Evolutionary conservation across 192 early-diverging fungal genomes (phyloP), one percentile per base, ranked within the genome.

Genomic region (Dissophora globulifera): DNA sequence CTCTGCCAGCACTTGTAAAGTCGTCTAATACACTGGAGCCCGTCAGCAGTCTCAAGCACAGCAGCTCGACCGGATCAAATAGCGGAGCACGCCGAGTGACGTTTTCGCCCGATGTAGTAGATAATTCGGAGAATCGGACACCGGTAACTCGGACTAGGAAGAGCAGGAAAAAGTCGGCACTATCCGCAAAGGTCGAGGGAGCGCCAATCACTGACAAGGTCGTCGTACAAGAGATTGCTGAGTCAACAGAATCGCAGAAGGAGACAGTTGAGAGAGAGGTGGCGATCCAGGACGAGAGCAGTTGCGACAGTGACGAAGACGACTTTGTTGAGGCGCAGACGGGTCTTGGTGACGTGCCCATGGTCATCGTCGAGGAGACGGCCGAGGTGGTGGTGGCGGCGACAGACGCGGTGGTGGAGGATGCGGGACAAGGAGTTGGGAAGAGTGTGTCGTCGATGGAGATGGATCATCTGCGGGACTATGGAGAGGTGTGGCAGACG

Each of bases 31-130:
- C 23, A 8, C 40, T 43, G 35, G 55, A 31, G 47, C 29, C 30
- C 6, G 4, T n/a, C 30, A 61, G 51, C 50, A 30, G 47, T 15
- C 43, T 48, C 12, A 57, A 57, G 12, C 42, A 49, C 45, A 70
- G 32, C 33, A 15, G 26, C 6, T 55, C 50, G 4, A 41, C 13
- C 27, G 33, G 25, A 5, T 53, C 42, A 12, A n/a, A 29, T 16
- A 27, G 55, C 20, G 50, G 48, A 13, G 16, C 29, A 7, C 69
- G 69, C 15, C 52, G 48, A 6, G 69, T 71, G 0, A 71, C 59
- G 1, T 71, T 71, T 30, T 71, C 69, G 11, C 69, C 69, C 5
- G 69, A 71, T 23, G 60, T 62, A 3, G 29, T 71, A 4, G 69
- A 71, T 22, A 71, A 62, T 20, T 56, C 69, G 2, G 69, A 62